phyloP scores from a whole-genome alignment of 2,329 filamentous ascomycete species.

The Verticillium zaregamsianum region DNA sequence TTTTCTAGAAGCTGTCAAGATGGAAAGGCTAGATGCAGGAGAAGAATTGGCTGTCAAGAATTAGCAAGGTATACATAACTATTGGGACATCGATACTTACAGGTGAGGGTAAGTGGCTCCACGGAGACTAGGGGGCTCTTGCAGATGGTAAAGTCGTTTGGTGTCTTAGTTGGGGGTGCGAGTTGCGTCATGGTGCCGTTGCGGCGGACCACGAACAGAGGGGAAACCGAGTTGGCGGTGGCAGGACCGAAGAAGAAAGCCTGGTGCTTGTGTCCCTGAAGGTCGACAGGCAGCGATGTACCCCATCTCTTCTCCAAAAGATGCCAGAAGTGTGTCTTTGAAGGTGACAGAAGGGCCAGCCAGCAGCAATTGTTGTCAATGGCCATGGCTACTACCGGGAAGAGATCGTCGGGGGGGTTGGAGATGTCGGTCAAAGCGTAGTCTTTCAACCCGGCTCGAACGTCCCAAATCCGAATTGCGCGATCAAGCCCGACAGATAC shows the following conservation, averaged over 20 bases:
- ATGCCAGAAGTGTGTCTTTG: conserved; percentile 60
- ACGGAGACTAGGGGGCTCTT: conserved; percentile 49
- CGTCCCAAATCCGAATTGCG: conserved; percentile 61
- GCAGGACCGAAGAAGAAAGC: conserved; percentile 59
- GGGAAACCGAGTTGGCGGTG: conserved; percentile 30
- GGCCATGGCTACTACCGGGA: conserved; percentile 58
- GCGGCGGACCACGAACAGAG: conserved; percentile 57
- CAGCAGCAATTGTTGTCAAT: conserved; percentile 62
- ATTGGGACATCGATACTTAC: not conserved
- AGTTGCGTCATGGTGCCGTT: conserved; percentile 62
- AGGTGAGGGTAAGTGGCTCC: conserved; percentile 28
- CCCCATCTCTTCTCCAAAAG: conserved; percentile 53
- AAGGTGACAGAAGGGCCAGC: conserved; percentile 61
- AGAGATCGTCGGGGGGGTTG: conserved; percentile 38
- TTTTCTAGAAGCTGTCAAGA: conserved; percentile 45
- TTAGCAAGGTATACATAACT: conserved; percentile 4
- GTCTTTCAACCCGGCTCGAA: conserved; percentile 38
- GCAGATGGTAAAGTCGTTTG: conserved; percentile 43
- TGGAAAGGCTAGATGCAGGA: conserved; percentile 22
- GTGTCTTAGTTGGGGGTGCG: conserved; percentile 38
- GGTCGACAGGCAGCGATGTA: conserved; percentile 47
- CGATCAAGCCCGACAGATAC: conserved; percentile 69
- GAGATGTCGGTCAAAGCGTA: conserved; percentile 38
- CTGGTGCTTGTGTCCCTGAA: conserved; percentile 54
- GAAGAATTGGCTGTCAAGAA: conserved; percentile 10